Percentiles rank a stretch among this genome's conserved stretches.
These are phyloP conservation scores for Blastobotrys arbuscula DNA, from an alignment of 1,139 yeast species.

Conservation along the genomic window DNA sequence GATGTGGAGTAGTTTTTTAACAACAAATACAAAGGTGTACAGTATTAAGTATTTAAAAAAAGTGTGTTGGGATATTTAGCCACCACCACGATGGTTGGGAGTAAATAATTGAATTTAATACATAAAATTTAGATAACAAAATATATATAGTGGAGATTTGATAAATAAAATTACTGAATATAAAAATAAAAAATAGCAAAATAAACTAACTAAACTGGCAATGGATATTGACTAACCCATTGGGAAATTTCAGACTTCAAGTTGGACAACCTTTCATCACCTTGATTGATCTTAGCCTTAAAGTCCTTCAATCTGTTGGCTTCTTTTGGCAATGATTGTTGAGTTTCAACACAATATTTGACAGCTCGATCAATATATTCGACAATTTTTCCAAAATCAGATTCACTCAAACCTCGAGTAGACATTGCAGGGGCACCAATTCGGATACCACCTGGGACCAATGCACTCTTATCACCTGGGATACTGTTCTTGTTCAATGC, in stretches of 20 bases:
- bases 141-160: neutral
- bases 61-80: no score
- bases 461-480: slow-evolving; percentile 93
- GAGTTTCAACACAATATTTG: slow-evolving; percentile 69
- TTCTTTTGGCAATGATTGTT: slow-evolving; percentile 74
- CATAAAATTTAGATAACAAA: no score
- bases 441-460: slow-evolving; percentile 93
- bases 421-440: slow-evolving; percentile 99
- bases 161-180: neutral
- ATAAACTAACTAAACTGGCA: slow-evolving; percentile 45
- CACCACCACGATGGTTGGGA: no score
- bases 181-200: neutral
- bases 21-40: neutral
- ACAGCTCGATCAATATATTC: slow-evolving; percentile 76
- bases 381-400: slow-evolving; percentile 74
- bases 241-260: slow-evolving; percentile 72
- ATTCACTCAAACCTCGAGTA: slow-evolving; percentile 81
- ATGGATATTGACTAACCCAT: slow-evolving; percentile 95
- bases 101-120: slow-evolving; percentile 1
- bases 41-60: neutral
- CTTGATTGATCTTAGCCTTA: slow-evolving; percentile 71
- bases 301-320: slow-evolving; percentile 88
- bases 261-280: slow-evolving; percentile 54
- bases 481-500: slow-evolving; percentile 95
- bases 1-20: neutral